Base-by-base conservation (phyloP, 148 eudicot genomes). In the Dianthus caryophyllus region DNA sequence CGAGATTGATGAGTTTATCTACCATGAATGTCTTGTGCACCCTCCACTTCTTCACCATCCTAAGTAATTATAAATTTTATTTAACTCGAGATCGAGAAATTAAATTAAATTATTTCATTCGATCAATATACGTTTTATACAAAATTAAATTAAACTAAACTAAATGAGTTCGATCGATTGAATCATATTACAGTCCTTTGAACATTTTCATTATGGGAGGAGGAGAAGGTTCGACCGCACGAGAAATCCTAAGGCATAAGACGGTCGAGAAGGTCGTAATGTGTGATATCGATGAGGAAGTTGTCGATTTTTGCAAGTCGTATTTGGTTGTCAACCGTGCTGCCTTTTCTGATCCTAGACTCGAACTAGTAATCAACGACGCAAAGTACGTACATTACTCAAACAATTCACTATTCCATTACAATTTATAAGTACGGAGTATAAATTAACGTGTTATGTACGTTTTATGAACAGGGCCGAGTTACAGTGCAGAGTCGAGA, bases 231-330 rank as follows among this genome's bases (percentile, higher is more conserved):
- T 91, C 97, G 15, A 91, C 97, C 53, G 96, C 92, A 49, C 84
- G 97, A 72, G 97, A 91, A 77, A 75, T 88, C 47, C 85, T 91
- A 20, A 82, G 96, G 67, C 96, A 91, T 78, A 80, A 72, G 59
- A 75, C 83, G 21, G 83, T 88, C 29, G 82, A 84, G 30, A 91
- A 86, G 76, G 88, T 91, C 58, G 74, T 88, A 69, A 91, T 91
- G 97, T 91, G 97, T 81, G 97, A 91, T 77, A 88, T 91, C 76
- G 96, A 91, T 78, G 85, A 88, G 87, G 96, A 91, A 66, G 97
- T 91, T 63, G 97, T 91, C 53, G 84, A 91, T 13, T 91, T 91
- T 57, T 88, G 97, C 86, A 91, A 84, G 84, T 83, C 92, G 5
- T 80, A 88, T 71, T 83, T 91, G 64, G 87, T 74, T 66, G 97